Evolutionary conservation across 2,329 filamentous ascomycete species (phyloP), one percentile per base, ranked within the genome.

Genomic region (Ophiocordyceps camponoti-saundersi): DNA sequence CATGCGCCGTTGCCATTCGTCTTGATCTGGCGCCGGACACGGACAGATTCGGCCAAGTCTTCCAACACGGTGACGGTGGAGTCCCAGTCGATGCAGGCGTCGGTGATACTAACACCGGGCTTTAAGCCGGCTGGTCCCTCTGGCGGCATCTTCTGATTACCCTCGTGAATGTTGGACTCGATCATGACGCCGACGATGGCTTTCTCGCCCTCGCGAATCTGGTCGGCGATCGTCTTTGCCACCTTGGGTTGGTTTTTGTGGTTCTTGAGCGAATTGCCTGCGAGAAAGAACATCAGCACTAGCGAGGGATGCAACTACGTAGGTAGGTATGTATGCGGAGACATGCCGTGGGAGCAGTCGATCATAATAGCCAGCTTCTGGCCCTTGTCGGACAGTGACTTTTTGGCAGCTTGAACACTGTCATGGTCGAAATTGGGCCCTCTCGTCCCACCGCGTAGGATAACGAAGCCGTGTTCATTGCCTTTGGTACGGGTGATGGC

Each of bases 161-260:
- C 76, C 68, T 95, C 92, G 65, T 90, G 80, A 72, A 96, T 90
- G 68, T 96, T 90, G 60, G 87, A 95, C 72, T 98, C 90, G 57
- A 98, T 94, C 90, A 98, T 98, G 60, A 96, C 87, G 62, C 89
- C 92, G 53, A 96, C 77, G 57, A 98, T 94, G 53, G 79, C 82
- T 49, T 78, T 82, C 70, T 98, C 86, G 49, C 90, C 90, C 53
- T 83, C 80, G 46, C 83, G 80, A 53, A 98, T 73, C 70, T 98
- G 90, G 47, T 94, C 85, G 30, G 76, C 82, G 50, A 98, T 71
- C 46, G 73, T 74, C 62, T 83, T 77, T 53, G 90, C 88, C 42
- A 96, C 90, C 68, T 90, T 83, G 57, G 92, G 92, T 70, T 98
- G 90, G 69, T 98, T 98, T 59, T 84, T 82, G 72, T 96, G 90